Evolutionary conservation across 2,329 filamentous ascomycete genomes (phyloP).

Genomic region (Paramyrothecium roridum): DNA sequence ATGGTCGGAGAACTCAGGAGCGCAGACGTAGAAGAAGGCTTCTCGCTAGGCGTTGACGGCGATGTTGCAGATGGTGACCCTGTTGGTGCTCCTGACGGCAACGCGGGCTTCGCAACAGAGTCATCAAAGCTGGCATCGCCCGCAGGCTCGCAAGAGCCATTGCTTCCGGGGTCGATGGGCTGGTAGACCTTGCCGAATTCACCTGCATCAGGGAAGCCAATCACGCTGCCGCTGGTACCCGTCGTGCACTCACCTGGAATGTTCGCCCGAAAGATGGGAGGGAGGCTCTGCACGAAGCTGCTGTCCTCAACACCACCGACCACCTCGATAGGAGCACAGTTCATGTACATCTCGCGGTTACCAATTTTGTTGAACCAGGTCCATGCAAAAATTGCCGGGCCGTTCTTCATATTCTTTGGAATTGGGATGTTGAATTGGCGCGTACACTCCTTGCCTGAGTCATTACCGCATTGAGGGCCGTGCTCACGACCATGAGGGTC

Average conservation of each 20-base stretch:
- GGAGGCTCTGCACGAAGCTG: slow-evolving; percentile 12
- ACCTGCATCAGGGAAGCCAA: slow-evolving; percentile 19
- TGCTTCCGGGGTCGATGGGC: slow-evolving; percentile 4
- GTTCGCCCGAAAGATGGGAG: slow-evolving; percentile 18
- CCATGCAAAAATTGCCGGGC: slow-evolving; percentile 57
- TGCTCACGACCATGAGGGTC: slow-evolving; percentile 16
- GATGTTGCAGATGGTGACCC: slow-evolving; percentile 1
- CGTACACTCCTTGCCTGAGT: slow-evolving; percentile 16
- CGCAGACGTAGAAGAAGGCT: background rate
- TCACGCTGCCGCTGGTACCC: slow-evolving; percentile 11
- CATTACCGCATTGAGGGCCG: slow-evolving; percentile 15
- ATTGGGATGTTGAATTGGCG: slow-evolving; percentile 20
- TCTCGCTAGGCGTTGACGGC: background rate
- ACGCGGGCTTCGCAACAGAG: slow-evolving; percentile 1
- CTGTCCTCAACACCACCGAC: slow-evolving; percentile 5
- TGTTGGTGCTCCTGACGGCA: background rate
- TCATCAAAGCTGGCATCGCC: slow-evolving; percentile 16
- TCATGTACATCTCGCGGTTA: slow-evolving; percentile 77
- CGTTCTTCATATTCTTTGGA: slow-evolving; percentile 21
- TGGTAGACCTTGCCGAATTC: slow-evolving; percentile 16
- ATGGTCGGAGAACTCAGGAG: background rate
- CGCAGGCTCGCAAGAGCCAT: slow-evolving; percentile 12
- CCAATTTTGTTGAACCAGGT: slow-evolving; percentile 73
- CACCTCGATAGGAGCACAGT: slow-evolving; percentile 57
- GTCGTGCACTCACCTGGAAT: slow-evolving; percentile 19